Percentiles rank a stretch among this genome's conserved stretches.
phyloP scores from a whole-genome alignment of 345 rosid species.

The Garcia nutans region DNA sequence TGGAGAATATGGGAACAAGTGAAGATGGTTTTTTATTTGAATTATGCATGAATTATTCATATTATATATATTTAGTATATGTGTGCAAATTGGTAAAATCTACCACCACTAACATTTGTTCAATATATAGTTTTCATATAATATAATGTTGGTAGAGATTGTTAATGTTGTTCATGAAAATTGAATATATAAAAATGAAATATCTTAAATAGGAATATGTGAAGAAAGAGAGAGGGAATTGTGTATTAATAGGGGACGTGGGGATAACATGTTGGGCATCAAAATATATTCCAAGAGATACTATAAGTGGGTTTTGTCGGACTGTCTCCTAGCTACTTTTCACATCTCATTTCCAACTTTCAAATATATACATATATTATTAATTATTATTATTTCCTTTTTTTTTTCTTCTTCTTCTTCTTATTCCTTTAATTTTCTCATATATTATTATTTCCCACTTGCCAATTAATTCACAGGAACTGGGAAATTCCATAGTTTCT shows the following conservation, averaged over 20 bases:
- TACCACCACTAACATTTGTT: not conserved
- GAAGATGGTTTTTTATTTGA: too few relatives aligned
- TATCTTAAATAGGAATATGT: too few relatives aligned
- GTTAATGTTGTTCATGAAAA: conserved; percentile 5
- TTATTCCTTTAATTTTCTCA: not conserved
- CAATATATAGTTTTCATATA: not conserved
- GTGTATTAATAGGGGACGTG: conserved; percentile 12
- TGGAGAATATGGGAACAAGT: not conserved
- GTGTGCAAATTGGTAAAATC: too few relatives aligned
- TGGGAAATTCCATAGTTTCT: too few relatives aligned
- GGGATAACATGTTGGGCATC: conserved; percentile 27
- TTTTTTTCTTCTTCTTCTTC: too few relatives aligned
- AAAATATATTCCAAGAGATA: conserved; percentile 19
- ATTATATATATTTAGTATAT: too few relatives aligned
- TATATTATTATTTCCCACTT: not conserved
- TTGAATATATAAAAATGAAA: not conserved
- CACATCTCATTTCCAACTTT: not conserved
- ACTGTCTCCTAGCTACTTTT: not conserved
- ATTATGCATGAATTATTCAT: too few relatives aligned
- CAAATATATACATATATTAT: too few relatives aligned
- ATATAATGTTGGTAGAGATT: not conserved
- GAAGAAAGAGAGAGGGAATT: conserved; percentile 16
- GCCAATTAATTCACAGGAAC: too few relatives aligned
- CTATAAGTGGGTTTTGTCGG: conserved; percentile 20
- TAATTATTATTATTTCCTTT: not conserved